Base-by-base conservation (phyloP, 345 rosid genomes). In the Gossypium raimondii region DNA sequence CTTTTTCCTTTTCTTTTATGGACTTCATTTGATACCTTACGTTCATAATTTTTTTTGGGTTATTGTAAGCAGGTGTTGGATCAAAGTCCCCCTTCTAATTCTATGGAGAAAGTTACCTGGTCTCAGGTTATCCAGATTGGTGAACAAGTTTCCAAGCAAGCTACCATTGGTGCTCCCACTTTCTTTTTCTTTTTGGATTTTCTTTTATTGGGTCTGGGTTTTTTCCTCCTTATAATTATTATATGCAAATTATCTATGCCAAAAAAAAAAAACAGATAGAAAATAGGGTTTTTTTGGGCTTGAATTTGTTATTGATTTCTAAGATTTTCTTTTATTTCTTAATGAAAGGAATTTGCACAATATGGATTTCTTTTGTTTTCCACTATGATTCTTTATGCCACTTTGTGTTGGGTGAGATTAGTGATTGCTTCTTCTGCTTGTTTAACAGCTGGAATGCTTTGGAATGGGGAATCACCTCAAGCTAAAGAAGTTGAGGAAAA, bases 401-500 rank as follows among this genome's bases (percentile, higher is more conserved):
- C 41, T n/a, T 53, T 73, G 47, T 8, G 14, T 50, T 47, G 18
- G 57, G 9, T 74, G 11, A 63, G 8, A 16, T 56, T 70, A 25
- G 62, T 75, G 57, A 56, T 78, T 34, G 64, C 62, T 51, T 66
- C 43, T 47, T 67, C 61, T 51, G 5, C 79, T 27, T 80, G 61
- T 71, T 80, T 59, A 22, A 24, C 81, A 94, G 99, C 83, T 52
- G 99, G 99, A 82, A 91, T 94, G 97, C 83, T 94, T 73, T 94
- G 98, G 99, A 85, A 78, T 62, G 98, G 91, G 52, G 87, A 88
- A 73, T 59, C 75, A 70, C 96, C 94, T 24, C 84, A 87, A 78
- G 88, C 89, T 75, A 88, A 87, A 84, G 84, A 81, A 74, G 52
- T 94, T 44, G 88, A 87, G 75, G 97, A 89, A 85, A 87, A 86